These are phyloP conservation scores for Psidium friedrichsthalianum DNA, from an alignment of 345 rosid species.

Conservation along the genomic window DNA sequence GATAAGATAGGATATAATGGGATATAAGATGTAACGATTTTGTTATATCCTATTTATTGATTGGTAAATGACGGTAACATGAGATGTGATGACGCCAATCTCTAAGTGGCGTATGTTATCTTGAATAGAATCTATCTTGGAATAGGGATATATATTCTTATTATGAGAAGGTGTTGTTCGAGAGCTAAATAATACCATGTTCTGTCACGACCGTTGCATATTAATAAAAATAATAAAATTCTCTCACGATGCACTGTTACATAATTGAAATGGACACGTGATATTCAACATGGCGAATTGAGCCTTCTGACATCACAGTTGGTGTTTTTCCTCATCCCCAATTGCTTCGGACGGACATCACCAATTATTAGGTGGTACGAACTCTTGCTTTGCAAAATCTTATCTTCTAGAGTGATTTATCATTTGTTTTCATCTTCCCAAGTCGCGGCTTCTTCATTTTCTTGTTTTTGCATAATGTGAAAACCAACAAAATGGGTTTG, in stretches of 20 bases:
- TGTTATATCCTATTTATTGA: not conserved
- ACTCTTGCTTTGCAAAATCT: not conserved
- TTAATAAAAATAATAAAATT: not conserved
- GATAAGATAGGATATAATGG: not conserved
- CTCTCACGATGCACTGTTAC: accelerated
- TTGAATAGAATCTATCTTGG: too few relatives aligned
- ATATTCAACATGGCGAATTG: not conserved
- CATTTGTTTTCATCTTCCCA: not conserved
- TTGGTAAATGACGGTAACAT: too few relatives aligned
- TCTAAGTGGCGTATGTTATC: too few relatives aligned
- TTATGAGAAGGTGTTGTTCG: too few relatives aligned
- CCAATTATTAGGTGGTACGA: not conserved
- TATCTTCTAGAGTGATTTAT: not conserved
- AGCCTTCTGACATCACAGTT: not conserved
- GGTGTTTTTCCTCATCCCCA: not conserved
- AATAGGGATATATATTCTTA: too few relatives aligned
- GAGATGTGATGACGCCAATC: too few relatives aligned
- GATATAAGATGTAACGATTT: not conserved
- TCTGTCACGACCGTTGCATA: accelerated
- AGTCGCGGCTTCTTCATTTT: not conserved
- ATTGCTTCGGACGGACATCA: not conserved
- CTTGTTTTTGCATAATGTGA: not conserved
- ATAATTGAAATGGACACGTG: not conserved
- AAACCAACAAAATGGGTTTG: not conserved
- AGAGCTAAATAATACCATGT: accelerated